Conservation (phyloP, 2,329 filamentous ascomycete species). For the Beauveria varroae region DNA sequence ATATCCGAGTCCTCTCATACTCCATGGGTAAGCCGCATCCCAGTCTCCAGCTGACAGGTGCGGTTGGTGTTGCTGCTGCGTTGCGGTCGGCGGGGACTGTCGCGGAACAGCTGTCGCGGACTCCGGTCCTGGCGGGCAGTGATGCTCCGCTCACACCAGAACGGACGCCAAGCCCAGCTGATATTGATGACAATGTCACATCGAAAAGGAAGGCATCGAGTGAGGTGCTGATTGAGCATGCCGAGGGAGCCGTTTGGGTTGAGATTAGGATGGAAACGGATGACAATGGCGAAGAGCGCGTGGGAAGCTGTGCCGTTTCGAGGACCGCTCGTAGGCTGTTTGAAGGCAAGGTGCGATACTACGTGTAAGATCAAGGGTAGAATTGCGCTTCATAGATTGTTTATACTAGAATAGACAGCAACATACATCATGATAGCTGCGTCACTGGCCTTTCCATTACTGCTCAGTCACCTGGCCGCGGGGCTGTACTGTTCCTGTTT, state of each 20-base stretch:
- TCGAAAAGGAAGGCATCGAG: too few relatives aligned
- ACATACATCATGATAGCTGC: too few relatives aligned
- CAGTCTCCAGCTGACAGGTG: slow-evolving; percentile 45
- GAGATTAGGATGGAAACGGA: slow-evolving; percentile 14
- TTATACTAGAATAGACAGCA: too few relatives aligned
- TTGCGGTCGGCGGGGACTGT: slow-evolving; percentile 35
- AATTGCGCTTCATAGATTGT: too few relatives aligned
- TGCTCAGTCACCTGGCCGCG: too few relatives aligned
- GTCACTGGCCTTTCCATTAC: too few relatives aligned
- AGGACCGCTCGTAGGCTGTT: slow-evolving; percentile 25
- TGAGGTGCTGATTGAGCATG: background rate
- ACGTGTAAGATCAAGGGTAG: background rate
- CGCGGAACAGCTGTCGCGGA: slow-evolving; percentile 16
- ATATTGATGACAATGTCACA: background rate
- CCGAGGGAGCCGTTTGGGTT: background rate
- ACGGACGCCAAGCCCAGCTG: slow-evolving; percentile 12
- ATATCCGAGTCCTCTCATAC: slow-evolving; percentile 32
- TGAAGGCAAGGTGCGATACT: slow-evolving; percentile 24
- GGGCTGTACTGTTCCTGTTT: too few relatives aligned
- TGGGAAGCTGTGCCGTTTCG: slow-evolving; percentile 22
- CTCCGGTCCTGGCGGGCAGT: background rate
- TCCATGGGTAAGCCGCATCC: slow-evolving; percentile 44
- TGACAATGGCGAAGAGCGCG: slow-evolving; percentile 13
- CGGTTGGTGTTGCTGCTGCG: slow-evolving; percentile 38
- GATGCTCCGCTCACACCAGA: slow-evolving; percentile 13